These are phyloP conservation scores for Wallacemonas collosoma DNA, from an alignment of 208 protist species.

Conservation along the genomic window DNA sequence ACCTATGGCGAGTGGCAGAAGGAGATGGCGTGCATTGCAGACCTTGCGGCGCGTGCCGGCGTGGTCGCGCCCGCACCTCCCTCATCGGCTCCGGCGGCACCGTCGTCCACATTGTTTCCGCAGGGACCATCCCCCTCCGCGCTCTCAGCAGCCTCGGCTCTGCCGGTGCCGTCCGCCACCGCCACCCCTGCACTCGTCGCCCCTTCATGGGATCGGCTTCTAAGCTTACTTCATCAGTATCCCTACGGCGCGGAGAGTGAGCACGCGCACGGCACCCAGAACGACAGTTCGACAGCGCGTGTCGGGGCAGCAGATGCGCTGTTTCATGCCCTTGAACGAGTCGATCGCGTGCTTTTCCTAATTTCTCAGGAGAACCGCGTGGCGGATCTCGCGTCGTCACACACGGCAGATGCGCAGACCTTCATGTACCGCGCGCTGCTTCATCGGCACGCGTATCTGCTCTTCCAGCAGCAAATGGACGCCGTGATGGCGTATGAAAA, in stretches of 20 bases:
- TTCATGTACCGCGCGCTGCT: conserved; percentile 22
- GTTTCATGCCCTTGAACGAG: neutral
- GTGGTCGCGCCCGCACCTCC: neutral
- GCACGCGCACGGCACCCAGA: too few species aligned
- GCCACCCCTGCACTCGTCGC: neutral
- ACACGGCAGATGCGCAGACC: conserved; percentile 22
- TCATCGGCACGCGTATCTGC: conserved; percentile 11
- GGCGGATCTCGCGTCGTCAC: conserved; percentile 3
- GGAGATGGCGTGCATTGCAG: conserved; percentile 4
- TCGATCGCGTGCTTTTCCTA: conserved; percentile 4
- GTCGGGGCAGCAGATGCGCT: neutral
- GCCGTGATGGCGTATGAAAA: conserved; percentile 14
- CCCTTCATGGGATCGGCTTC: conserved; percentile 10
- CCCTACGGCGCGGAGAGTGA: neutral
- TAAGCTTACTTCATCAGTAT: neutral
- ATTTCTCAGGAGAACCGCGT: conserved; percentile 12
- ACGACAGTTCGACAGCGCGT: too few species aligned
- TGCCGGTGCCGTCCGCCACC: neutral
- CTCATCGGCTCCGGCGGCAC: too few species aligned
- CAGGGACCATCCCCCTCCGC: too few species aligned
- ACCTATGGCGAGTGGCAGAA: conserved; percentile 6
- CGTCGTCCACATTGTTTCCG: too few species aligned
- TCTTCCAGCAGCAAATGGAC: conserved; percentile 16
- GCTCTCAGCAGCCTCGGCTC: too few species aligned
- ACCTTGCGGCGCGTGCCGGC: conserved; percentile 3